These are phyloP conservation scores for Diospyros kaki DNA, from an alignment of 148 eudicot genomes.

Conservation along the genomic window DNA sequence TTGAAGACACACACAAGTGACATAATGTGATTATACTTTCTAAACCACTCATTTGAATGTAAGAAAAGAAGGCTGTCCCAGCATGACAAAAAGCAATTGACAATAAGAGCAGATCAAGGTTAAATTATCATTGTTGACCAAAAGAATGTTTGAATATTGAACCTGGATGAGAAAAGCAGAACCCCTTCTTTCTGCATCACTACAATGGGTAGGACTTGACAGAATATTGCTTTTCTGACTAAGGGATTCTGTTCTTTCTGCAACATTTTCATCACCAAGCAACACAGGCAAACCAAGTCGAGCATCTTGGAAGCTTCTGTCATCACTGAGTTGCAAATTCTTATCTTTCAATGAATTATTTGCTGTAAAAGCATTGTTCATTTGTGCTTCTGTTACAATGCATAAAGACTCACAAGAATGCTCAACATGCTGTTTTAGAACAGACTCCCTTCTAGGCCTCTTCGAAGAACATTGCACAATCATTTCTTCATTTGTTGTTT, in stretches of 20 bases:
- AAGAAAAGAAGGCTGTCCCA: neutral
- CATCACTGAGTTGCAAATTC: conserved; percentile 17
- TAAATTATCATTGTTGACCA: neutral
- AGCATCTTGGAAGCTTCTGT: conserved; percentile 14
- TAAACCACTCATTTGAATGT: neutral
- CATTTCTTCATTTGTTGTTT: conserved; percentile 19
- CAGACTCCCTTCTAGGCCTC: conserved; percentile 50
- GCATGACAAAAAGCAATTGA: neutral
- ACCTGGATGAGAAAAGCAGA: conserved; percentile 80
- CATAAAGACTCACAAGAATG: conserved; percentile 16
- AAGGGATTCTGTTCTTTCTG: conserved; percentile 15
- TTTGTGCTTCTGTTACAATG: conserved; percentile 14
- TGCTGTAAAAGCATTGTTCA: neutral
- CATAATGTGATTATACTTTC: neutral
- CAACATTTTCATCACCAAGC: conserved; percentile 19
- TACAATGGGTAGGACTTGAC: conserved; percentile 31
- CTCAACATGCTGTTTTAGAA: conserved; percentile 14
- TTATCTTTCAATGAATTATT: conserved; percentile 16
- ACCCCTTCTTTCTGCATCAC: conserved; percentile 58
- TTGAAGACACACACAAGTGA: too few relatives aligned
- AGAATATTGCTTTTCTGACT: conserved; percentile 25
- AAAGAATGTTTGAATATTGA: conserved; percentile 13
- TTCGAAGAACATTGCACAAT: conserved; percentile 39
- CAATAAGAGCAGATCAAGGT: neutral
- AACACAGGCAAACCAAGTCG: conserved; percentile 16